Percentiles rank a stretch among this genome's conserved stretches.
These are phyloP conservation scores for Pseudogymnoascus sp. DNA, from an alignment of 2,329 filamentous ascomycete genomes.

Conservation along the genomic window DNA sequence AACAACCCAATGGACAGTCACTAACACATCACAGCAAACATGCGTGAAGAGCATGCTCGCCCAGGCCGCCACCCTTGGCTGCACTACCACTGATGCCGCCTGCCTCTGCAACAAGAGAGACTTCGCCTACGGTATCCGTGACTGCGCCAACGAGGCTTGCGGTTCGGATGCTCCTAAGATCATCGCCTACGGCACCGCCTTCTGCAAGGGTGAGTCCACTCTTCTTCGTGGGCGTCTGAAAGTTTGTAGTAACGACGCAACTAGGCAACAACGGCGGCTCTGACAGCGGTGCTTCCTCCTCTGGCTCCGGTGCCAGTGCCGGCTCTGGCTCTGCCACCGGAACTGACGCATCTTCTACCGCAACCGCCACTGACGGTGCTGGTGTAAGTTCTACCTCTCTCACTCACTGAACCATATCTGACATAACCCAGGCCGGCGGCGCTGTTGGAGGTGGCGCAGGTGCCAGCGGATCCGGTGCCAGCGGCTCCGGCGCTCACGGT, in stretches of 20 bases:
- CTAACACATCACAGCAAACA: conserved; percentile 20
- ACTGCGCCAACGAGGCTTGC: conserved; percentile 37
- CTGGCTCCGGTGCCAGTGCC: not conserved
- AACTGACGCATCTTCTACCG: not conserved
- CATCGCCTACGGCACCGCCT: conserved; percentile 23
- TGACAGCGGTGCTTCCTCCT: not conserved
- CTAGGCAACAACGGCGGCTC: not conserved
- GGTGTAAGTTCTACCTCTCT: not conserved
- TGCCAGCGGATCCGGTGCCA: not conserved
- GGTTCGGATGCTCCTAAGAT: conserved; percentile 22
- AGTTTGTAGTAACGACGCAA: not conserved
- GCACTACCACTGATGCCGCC: conserved; percentile 28
- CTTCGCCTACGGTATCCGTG: conserved; percentile 39
- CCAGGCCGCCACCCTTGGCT: conserved; percentile 34
- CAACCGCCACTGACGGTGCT: not conserved
- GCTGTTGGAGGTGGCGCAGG: not conserved
- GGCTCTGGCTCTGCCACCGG: not conserved
- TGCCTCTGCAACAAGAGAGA: conserved; percentile 37
- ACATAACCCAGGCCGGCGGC: not conserved
- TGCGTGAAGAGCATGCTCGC: conserved; percentile 39
- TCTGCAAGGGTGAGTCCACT: conserved; percentile 15
- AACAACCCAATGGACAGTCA: not conserved
- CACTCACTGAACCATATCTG: not conserved
- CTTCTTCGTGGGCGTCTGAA: not conserved
- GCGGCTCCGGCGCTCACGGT: not conserved